Evolutionary conservation across 306 rosid species (phyloP), one percentile per base, ranked within the genome.

Genomic region (Echinosophora koreensis): DNA sequence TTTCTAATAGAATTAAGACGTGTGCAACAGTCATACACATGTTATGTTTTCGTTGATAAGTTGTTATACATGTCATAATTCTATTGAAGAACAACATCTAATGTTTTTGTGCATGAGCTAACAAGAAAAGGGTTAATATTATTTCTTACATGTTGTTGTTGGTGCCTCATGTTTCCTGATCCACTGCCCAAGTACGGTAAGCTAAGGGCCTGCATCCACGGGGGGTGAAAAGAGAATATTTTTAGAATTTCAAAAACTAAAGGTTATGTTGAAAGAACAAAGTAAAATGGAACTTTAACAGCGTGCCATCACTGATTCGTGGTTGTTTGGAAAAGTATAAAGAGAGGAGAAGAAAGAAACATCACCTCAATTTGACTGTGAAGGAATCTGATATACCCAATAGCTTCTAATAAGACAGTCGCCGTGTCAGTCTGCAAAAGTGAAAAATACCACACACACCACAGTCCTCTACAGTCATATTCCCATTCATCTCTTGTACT

Each of bases 401-500:
- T 90, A 81, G 98, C 90, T 86, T 95, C 98, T 90, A 95, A 95
- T 93, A 95, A 87, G 84, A 95, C 98, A 85, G 98, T 92, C n/a
- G 98, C 98, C 17, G 98, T 95, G 97, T 95, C 98, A 90, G 98
- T 95, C 98, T 95, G 97, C 89, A 90, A 90, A 89, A 90, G 88
- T 51, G 41, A 69, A 79, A 70, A 74, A 59, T 62, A 18, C 41
- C 47, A 44, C 89, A 83, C 84, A 80, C 70, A 81, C 79, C 82
- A 84, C 86, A 76, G 78, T 83, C 22, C 22, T 22, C 22, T 84
- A 86, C 79, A 84, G 77, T 83, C 76, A 86, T 60, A 74, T 85
- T 84, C 80, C 18, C 72, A 64, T 64, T 74, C 80, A n/a, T 65
- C 34, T 77, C 58, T 46, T 80, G 81, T 35, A 6, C 62, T 47